Percentiles rank a stretch among this genome's conserved stretches.
phyloP scores from a whole-genome alignment of 192 early-diverging fungal genomes.

The Coemansia sp. region DNA sequence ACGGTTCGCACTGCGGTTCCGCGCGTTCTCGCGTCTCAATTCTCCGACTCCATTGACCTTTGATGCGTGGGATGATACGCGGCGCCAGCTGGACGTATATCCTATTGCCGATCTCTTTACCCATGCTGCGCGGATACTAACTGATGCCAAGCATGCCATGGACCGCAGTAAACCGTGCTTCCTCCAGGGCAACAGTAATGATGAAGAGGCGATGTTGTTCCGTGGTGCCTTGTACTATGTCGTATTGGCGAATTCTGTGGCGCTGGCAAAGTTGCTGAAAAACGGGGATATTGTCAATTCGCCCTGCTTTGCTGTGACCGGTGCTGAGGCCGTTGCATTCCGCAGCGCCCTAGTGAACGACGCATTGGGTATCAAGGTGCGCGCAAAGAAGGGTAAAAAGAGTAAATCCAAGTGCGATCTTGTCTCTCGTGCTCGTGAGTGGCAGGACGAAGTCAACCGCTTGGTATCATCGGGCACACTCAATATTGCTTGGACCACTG shows the following conservation, averaged over 20 bases:
- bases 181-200: constrained; percentile 3
- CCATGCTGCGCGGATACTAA: constrained; percentile 17
- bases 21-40: constrained; percentile 28
- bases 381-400: constrained; percentile 14
- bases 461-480: background rate
- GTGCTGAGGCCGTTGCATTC: constrained; percentile 14
- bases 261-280: constrained; percentile 16
- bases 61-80: constrained; percentile 17
- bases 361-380: constrained; percentile 5
- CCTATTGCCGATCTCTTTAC: constrained; percentile 26
- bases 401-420: constrained; percentile 13
- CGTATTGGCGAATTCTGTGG: constrained; percentile 28
- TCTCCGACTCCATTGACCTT: constrained; percentile 42
- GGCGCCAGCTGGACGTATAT: constrained; percentile 33
- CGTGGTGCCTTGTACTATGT: constrained; percentile 10
- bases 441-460: constrained; percentile 12
- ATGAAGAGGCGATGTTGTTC: no score
- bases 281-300: background rate
- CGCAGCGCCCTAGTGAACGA: background rate
- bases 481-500: constrained; percentile 13
- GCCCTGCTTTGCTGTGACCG: constrained; percentile 8
- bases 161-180: background rate
- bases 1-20: constrained; percentile 40
- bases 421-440: constrained; percentile 10
- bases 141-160: constrained; percentile 4